These are phyloP conservation scores for Ophiocytium majus DNA, from an alignment of 352 stramenopile genomes.

Conservation along the genomic window DNA sequence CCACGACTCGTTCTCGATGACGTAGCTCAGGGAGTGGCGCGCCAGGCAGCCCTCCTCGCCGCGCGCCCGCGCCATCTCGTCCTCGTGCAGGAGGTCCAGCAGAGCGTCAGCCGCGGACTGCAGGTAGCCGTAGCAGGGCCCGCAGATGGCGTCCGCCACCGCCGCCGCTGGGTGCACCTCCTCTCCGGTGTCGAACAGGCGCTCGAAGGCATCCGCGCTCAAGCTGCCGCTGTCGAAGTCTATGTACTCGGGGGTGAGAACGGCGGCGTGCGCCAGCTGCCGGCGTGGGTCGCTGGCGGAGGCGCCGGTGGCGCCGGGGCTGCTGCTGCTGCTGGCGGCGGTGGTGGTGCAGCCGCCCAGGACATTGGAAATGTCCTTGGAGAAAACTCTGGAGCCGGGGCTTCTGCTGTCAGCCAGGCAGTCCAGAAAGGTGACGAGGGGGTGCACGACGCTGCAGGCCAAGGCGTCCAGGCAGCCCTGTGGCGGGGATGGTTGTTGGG, in stretches of 20 bases:
- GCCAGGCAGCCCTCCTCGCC: not conserved
- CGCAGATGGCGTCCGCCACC: not conserved
- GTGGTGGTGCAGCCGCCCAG: too few species aligned
- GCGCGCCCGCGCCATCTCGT: too few species aligned
- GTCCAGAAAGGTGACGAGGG: not conserved
- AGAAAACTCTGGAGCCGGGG: too few species aligned
- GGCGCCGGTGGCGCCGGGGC: too few species aligned
- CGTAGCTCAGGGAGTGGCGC: not conserved
- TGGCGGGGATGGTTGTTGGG: too few species aligned
- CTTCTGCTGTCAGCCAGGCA: not conserved
- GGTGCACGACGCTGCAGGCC: not conserved
- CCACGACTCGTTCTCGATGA: not conserved
- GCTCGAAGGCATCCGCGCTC: not conserved
- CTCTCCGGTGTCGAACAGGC: not conserved
- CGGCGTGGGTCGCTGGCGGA: too few species aligned
- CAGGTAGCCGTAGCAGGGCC: not conserved
- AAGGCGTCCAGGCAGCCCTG: not conserved
- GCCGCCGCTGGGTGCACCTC: not conserved
- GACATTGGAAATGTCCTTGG: too few species aligned
- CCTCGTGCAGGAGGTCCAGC: not conserved
- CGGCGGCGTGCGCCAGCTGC: not conserved
- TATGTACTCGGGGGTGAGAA: not conserved
- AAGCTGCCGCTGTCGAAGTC: not conserved
- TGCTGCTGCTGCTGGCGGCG: too few species aligned
- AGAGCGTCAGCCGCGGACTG: not conserved